Percentiles rank a stretch among this genome's conserved stretches.
Evolutionary conservation across 148 eudicot species (phyloP).

Genomic region (Vaccinium corymbosum): DNA sequence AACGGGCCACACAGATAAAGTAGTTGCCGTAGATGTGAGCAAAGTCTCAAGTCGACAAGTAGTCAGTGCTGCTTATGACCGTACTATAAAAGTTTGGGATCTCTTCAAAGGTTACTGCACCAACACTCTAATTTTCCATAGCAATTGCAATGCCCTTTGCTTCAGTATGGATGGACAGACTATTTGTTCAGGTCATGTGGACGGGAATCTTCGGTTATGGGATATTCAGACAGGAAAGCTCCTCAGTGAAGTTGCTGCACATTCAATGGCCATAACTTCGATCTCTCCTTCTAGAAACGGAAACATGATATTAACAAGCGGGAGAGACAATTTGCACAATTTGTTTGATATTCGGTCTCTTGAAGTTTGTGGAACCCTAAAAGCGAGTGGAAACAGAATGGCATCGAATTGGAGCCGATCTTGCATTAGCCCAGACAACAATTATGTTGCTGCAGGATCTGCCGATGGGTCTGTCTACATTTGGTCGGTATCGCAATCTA

Average conservation of each 20-base stretch:
- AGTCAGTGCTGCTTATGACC: conserved; percentile 84
- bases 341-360: conserved; percentile 74
- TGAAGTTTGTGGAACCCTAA: conserved; percentile 70
- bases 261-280: conserved; percentile 76
- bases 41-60: conserved; percentile 64
- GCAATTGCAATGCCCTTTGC: conserved; percentile 80
- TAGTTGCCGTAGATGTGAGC: conserved; percentile 90
- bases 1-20: conserved; percentile 89
- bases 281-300: conserved; percentile 75
- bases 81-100: conserved; percentile 93
- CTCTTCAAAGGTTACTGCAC: conserved; percentile 76
- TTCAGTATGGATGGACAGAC: conserved; percentile 79
- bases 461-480: conserved; percentile 81
- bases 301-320: conserved; percentile 68
- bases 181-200: conserved; percentile 86
- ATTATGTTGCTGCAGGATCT: conserved; percentile 91
- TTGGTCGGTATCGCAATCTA: conserved; percentile 69
- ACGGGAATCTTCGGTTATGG: conserved; percentile 90
- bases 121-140: conserved; percentile 70
- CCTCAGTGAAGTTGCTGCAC: conserved; percentile 82
- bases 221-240: conserved; percentile 82
- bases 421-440: conserved; percentile 84
- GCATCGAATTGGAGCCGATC: conserved; percentile 98
- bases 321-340: conserved; percentile 89
- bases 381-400: conserved; percentile 65